A percentile compares a stretch with the other conserved stretches of the same genome.
These are phyloP conservation scores for Russula foetens DNA, from an alignment of 768 basidiomycete genomes.

Conservation along the genomic window DNA sequence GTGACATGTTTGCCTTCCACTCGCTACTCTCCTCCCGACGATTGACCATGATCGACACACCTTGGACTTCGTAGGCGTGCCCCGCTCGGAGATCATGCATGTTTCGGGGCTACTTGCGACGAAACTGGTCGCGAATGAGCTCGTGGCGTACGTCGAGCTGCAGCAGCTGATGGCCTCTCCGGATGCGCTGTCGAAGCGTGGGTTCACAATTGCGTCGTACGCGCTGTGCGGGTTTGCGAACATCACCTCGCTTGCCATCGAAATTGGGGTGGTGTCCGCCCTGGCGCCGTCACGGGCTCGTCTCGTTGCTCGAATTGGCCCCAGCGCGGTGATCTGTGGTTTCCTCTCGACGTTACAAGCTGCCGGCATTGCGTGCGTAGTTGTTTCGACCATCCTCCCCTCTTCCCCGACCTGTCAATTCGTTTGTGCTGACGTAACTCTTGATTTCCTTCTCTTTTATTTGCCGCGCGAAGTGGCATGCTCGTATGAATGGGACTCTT, in stretches of 20 bases:
- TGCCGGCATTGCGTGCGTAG: conserved; percentile 48
- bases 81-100: conserved; percentile 65
- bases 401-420: background rate
- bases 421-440: background rate
- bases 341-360: conserved; percentile 60
- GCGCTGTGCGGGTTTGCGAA: conserved; percentile 91
- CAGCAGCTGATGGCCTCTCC: conserved; percentile 37
- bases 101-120: conserved; percentile 81
- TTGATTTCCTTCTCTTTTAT: background rate
- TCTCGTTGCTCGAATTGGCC: conserved; percentile 60
- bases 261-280: conserved; percentile 69
- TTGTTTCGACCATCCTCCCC: background rate
- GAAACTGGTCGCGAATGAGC: conserved; percentile 85
- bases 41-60: background rate
- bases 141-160: conserved; percentile 61
- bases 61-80: conserved; percentile 45
- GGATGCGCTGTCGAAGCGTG: conserved; percentile 58
- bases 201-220: conserved; percentile 78
- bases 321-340: conserved; percentile 66
- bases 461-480: conserved; percentile 26
- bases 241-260: conserved; percentile 77
- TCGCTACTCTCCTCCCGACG: background rate
- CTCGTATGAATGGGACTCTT: conserved; percentile 20
- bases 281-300: conserved; percentile 62
- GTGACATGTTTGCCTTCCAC: background rate